Conservation (phyloP, 306 rosid genomes). For the Potentilla sterilis region DNA sequence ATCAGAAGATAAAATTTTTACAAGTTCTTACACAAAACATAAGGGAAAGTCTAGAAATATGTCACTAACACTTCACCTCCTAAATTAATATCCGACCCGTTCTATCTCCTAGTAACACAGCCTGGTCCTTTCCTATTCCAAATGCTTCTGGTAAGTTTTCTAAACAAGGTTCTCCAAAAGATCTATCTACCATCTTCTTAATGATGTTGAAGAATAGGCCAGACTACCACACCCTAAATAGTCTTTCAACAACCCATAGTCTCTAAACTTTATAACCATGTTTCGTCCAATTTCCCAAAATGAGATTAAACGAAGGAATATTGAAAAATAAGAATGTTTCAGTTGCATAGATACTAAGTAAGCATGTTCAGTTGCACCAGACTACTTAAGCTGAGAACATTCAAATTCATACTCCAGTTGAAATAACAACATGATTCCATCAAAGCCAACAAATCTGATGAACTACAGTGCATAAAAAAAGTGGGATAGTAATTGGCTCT, state of each 20-base stretch:
- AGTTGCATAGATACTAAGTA: not conserved
- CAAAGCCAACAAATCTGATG: slow-evolving; percentile 1
- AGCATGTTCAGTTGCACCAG: not conserved
- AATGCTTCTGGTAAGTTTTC: not conserved
- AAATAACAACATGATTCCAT: not conserved
- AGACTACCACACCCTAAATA: slow-evolving; percentile 8
- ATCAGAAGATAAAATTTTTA: not conserved
- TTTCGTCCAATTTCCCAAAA: not conserved
- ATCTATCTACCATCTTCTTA: not conserved
- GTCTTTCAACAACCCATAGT: not conserved
- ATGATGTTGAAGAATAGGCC: not conserved
- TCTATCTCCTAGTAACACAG: not conserved
- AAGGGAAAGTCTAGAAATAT: not conserved
- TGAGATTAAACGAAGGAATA: not conserved
- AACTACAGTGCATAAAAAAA: not conserved
- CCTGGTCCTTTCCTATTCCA: not conserved
- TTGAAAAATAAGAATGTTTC: not conserved
- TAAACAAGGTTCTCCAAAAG: not conserved
- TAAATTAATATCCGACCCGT: not conserved
- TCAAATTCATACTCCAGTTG: not conserved
- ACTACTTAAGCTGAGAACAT: slow-evolving; percentile 10
- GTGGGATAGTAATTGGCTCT: slow-evolving; percentile 29
- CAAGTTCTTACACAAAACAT: not conserved
- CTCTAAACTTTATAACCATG: not conserved
- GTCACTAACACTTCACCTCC: slow-evolving; percentile 14